Evolutionary conservation across 192 early-diverging fungal genomes (phyloP), one percentile per base, ranked within the genome.

Genomic region (Thamnidium elegans): DNA sequence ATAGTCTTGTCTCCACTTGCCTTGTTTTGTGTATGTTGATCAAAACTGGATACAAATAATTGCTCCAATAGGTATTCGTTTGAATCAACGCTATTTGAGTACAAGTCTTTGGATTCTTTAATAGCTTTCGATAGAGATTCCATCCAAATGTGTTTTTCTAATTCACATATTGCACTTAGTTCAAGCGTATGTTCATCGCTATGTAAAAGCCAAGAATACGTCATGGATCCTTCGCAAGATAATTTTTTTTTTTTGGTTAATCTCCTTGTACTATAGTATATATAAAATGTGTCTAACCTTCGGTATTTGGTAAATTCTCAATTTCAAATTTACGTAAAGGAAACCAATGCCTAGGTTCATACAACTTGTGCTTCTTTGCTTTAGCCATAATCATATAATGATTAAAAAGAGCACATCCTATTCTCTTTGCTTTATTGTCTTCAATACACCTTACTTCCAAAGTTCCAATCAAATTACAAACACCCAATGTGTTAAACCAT

Each of bases 311-410:
- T 6, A 77, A 67, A 60, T 87, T 82, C 7, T 79, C 74, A 17
- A 86, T 61, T 3, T 76, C 78, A 79, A 86, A 86, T 7, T 81
- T 78, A 15, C 86, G 77, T 30, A 89, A 69, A 4, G 88, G 86
- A 17, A 89, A 82, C 88, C 88, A 89, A 56, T 82, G 80, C 32
- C 81, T 76, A 2, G 85, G 83, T 13, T 83, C 72, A 31, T 88
- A 77, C 26, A 65, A 66, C 13, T 66, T 72, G 0, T 72, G 52
- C 19, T 78, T 83, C 55, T 81, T 82, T 9, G 77, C 69, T 47
- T 79, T 83, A 26, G 87, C 75, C 9, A 89, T 77, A 8, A 89
- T 77, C 51, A 89, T 70, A 53, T 86, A 86, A 10, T 80, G 72
- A 36, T 78, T 73, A 56, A 88, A 89, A 31, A 89, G 66, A 32